Percentiles rank a stretch among this genome's conserved stretches.
Conservation (phyloP, 306 rosid species). For the Cercis canadensis region DNA sequence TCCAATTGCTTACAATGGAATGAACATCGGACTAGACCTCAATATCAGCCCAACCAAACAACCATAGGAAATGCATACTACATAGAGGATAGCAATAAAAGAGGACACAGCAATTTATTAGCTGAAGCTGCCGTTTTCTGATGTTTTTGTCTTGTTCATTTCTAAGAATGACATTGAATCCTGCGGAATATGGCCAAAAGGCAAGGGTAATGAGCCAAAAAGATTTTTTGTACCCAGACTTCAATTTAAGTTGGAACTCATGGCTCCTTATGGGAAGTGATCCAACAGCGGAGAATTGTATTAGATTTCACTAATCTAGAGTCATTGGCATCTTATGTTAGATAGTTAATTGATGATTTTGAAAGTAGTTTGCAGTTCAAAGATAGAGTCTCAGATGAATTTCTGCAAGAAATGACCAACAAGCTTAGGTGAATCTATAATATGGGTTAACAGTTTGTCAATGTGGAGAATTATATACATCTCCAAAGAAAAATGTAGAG, state of each 20-base stretch:
- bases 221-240: not conserved
- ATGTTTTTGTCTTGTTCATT: constrained; percentile 26
- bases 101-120: constrained; percentile 17
- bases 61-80: constrained; percentile 20
- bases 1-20: constrained; percentile 83
- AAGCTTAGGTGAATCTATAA: not conserved
- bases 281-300: not conserved
- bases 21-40: constrained; percentile 65
- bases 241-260: constrained; percentile 24
- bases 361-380: not conserved
- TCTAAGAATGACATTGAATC: not conserved
- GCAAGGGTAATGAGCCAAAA: too few species aligned
- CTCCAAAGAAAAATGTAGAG: not conserved
- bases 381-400: not conserved
- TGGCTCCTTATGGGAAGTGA: constrained; percentile 3
- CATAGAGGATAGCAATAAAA: constrained; percentile 10
- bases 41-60: constrained; percentile 40
- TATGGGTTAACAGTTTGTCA: not conserved
- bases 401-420: not conserved
- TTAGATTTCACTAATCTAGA: too few species aligned
- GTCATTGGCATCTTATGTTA: too few species aligned
- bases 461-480: too few species aligned
- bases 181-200: constrained; percentile 10
- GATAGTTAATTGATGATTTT: not conserved
- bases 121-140: constrained; percentile 17